These are phyloP conservation scores for Plasmodium blacklocki DNA, from an alignment of 169 alveolate species.

Conservation along the genomic window DNA sequence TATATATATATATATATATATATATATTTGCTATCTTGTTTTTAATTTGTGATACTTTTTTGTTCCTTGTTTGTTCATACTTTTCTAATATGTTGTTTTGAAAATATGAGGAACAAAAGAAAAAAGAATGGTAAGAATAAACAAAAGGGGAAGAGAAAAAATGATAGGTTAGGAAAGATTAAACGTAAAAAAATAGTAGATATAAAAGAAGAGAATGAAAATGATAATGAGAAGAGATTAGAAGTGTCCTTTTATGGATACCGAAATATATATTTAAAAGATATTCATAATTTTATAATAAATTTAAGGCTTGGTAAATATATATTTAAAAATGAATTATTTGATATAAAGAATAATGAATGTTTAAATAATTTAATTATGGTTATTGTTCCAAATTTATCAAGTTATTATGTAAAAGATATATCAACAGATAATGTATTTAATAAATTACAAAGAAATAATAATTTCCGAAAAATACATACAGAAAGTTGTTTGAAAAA, in stretches of 20 bases:
- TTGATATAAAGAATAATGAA: constrained; percentile 47
- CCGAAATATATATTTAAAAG: constrained; percentile 45
- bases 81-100: not conserved
- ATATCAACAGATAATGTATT: constrained; percentile 43
- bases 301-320: constrained; percentile 30
- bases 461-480: constrained; percentile 53
- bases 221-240: constrained; percentile 5
- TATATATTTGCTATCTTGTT: not conserved
- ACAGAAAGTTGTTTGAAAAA: constrained; percentile 47
- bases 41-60: not conserved
- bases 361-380: constrained; percentile 48
- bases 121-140: constrained; percentile 7
- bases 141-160: not conserved
- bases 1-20: not conserved
- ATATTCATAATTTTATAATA: constrained; percentile 58
- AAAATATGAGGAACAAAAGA: constrained; percentile 23
- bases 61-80: not conserved
- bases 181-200: constrained; percentile 15
- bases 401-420: constrained; percentile 41
- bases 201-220: not conserved
- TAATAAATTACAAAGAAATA: constrained; percentile 48
- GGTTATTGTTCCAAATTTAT: constrained; percentile 34
- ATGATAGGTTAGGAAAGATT: not conserved
- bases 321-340: constrained; percentile 32
- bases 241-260: constrained; percentile 34